Conservation (phyloP, 495 filamentous ascomycete species). For the Bathelium albidoporum region DNA sequence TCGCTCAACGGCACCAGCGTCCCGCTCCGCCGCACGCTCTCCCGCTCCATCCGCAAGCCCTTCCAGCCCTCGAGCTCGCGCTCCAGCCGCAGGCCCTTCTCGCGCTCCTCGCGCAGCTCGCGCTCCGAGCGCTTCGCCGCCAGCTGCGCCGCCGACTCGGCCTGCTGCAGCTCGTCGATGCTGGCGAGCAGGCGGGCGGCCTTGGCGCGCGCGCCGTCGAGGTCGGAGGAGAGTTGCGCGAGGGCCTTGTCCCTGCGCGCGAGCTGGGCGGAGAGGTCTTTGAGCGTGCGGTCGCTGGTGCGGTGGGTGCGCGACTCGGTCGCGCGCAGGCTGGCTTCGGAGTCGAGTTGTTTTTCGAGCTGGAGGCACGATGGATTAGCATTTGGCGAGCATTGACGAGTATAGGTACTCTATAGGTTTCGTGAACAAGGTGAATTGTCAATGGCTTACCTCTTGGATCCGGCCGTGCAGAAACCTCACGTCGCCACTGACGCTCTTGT, state of each 20-base stretch:
- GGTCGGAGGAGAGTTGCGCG: constrained; percentile 66
- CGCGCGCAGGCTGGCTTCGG: constrained; percentile 63
- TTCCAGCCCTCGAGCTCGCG: constrained; percentile 85
- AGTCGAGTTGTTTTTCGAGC: constrained; percentile 88
- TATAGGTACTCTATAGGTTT: too few species aligned
- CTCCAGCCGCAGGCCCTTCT: constrained; percentile 72
- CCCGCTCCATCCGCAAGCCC: constrained; percentile 52
- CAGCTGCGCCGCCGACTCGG: constrained; percentile 70
- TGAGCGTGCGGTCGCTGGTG: constrained; percentile 89
- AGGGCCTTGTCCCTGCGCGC: constrained; percentile 84
- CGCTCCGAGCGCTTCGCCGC: constrained; percentile 74
- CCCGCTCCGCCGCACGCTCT: constrained; percentile 30
- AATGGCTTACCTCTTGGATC: constrained; percentile 75
- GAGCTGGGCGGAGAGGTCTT: constrained; percentile 86
- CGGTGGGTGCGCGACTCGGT: constrained; percentile 77
- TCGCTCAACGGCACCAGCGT: constrained; percentile 27
- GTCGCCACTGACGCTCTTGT: constrained; percentile 86
- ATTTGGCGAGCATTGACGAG: constrained; percentile 18
- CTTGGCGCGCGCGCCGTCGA: constrained; percentile 75
- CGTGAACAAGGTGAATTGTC: constrained; percentile 12
- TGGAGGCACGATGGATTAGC: constrained; percentile 40
- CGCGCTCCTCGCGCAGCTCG: constrained; percentile 79
- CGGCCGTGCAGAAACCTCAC: constrained; percentile 90
- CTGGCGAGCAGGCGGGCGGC: constrained; percentile 75
- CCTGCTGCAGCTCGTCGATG: constrained; percentile 87